phyloP scores from a whole-genome alignment of 495 filamentous ascomycete species.

The Penicillium nucicola region DNA sequence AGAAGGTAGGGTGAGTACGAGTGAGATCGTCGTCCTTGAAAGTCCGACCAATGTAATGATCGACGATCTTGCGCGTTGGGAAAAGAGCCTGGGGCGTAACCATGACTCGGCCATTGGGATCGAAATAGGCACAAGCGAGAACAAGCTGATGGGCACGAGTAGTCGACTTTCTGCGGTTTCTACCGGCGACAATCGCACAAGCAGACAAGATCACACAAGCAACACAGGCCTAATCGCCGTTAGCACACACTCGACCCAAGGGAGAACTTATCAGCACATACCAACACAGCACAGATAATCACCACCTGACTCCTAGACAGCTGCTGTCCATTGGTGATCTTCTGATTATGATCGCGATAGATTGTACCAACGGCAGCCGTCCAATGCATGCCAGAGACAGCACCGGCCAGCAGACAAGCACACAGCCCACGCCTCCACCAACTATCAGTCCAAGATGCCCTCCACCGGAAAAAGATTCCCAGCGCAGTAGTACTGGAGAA shows the following conservation, averaged over 20 bases:
- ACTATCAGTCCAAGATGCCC: conserved; percentile 71
- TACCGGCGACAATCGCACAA: conserved; percentile 56
- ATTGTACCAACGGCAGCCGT: conserved; percentile 68
- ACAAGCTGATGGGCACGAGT: conserved; percentile 75
- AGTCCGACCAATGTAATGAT: conserved; percentile 68
- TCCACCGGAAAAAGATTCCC: conserved; percentile 72
- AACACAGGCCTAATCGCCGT: conserved; percentile 45
- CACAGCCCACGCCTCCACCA: conserved; percentile 71
- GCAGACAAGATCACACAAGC: conserved; percentile 57
- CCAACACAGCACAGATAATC: conserved; percentile 63
- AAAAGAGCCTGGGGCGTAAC: conserved; percentile 77
- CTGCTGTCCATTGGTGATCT: conserved; percentile 24
- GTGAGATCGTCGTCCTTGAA: conserved; percentile 72
- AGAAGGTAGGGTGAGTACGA: conserved; percentile 74
- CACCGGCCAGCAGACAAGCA: conserved; percentile 63
- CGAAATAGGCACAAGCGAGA: conserved; percentile 73
- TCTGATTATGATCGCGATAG: conserved; percentile 49
- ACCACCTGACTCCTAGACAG: conserved; percentile 56
- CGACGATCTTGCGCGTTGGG: conserved; percentile 77
- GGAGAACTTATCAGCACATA: conserved; percentile 27
- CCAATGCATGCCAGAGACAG: conserved; percentile 90
- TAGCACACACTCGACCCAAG: neutral
- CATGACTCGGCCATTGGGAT: conserved; percentile 69
- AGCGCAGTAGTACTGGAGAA: conserved; percentile 65
- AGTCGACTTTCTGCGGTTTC: conserved; percentile 50